These are phyloP conservation scores for Leccinum pellstonianum DNA, from an alignment of 768 basidiomycete species.

Conservation along the genomic window DNA sequence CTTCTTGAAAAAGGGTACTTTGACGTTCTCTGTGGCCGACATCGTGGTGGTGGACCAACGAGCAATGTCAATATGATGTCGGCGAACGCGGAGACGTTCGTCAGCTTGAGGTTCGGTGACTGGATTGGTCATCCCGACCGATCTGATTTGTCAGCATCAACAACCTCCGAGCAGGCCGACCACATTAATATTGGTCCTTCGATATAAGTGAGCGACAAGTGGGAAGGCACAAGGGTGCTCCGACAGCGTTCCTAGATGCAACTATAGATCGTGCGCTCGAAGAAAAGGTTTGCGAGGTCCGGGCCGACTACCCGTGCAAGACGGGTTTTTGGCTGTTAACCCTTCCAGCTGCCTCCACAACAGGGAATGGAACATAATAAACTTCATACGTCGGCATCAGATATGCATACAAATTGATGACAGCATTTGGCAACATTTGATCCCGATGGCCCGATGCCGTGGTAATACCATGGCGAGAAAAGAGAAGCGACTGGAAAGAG, in stretches of 20 bases:
- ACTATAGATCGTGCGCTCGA: not conserved
- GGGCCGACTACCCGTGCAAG: not conserved
- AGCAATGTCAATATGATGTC: not conserved
- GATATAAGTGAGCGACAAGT: not conserved
- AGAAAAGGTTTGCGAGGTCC: not conserved
- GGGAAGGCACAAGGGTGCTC: not conserved
- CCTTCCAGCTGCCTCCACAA: not conserved
- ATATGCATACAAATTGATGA: not conserved
- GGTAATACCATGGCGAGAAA: not conserved
- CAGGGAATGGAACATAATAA: not conserved
- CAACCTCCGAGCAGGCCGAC: not conserved
- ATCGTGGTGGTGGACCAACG: conserved; percentile 21
- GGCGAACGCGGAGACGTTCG: not conserved
- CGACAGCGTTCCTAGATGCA: not conserved
- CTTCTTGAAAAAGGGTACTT: conserved; percentile 89
- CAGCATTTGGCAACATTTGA: not conserved
- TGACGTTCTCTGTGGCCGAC: conserved; percentile 37
- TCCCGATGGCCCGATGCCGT: conserved; percentile 2
- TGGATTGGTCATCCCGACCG: conserved; percentile 23
- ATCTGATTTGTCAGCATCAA: conserved; percentile 9
- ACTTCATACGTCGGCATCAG: not conserved
- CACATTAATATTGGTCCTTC: too few species aligned
- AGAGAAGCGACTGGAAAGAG: conserved; percentile 2
- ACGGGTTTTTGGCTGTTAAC: not conserved
- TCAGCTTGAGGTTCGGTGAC: not conserved